Evolutionary conservation across 305 asterid genomes (phyloP), one percentile per base, ranked within the genome.

Genomic region (Withania somnifera): DNA sequence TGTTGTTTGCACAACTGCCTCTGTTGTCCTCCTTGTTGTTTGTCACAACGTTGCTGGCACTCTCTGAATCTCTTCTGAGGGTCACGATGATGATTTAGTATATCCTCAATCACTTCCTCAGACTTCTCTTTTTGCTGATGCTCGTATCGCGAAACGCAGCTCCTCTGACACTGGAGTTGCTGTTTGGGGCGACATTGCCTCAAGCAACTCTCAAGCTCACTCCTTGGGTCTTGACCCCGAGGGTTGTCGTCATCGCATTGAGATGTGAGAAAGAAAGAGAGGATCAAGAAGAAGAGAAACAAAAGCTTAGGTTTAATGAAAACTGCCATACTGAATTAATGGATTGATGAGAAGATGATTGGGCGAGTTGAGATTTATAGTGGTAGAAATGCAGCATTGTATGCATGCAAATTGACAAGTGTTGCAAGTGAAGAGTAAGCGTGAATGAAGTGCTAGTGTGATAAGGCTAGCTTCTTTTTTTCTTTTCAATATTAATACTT

Each of bases 21-120:
- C 47, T 67, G 47, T 26, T 68, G 63, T 30, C 64, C 57, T 3
- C 81, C 81, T 7, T 28, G 61, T 61, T 67, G 14, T 28, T 66
- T 81, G 8, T 63, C 81, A 7, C 91, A 88, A 53, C 54, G 24
- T 47, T 78, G 57, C 24, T 83, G 83, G 83, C 91, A 88, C 15
- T 76, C 56, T 34, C 84, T 79, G 28, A 50, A 85, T 1, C 11
- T 68, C n/a, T 57, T 14, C 38, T 82, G 86, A 1, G 89, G 86
- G 0, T 79, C 87, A 71, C 6, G 64, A 28, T 61, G 11, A 1
- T 6, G 10, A 61, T 19, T 28, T 40, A 13, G 20, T 61, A 26
- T 14, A 2, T 28, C 69, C 19, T 61, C 40, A 28, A 28, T 28
- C 69, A 14, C 19, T 61, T 61, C 47, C 20, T 63, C 22, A 0